phyloP scores from a whole-genome alignment of 1,284 basidiomycete genomes.

The Takashimella tepidaria region DNA sequence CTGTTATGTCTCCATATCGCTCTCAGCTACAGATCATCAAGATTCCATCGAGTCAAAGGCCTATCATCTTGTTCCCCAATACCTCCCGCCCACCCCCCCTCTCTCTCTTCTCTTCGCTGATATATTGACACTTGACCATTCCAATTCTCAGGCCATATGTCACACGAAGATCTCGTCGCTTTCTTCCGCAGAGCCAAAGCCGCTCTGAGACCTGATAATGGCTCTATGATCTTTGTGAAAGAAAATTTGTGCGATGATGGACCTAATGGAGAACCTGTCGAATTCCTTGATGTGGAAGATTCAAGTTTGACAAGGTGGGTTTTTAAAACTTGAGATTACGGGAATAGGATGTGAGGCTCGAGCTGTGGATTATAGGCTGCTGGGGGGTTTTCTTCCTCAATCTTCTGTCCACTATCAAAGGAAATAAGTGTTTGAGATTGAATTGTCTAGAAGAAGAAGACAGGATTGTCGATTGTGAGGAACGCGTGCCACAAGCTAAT shows the following conservation, averaged over 20 bases:
- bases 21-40: neutral
- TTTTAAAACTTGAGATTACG: too few relatives aligned
- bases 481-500: too few relatives aligned
- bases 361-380: too few relatives aligned
- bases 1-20: neutral
- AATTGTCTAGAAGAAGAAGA: too few relatives aligned
- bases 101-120: neutral
- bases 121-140: constrained; percentile 2
- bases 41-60: too few relatives aligned
- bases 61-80: neutral
- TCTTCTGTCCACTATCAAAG: neutral
- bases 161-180: constrained; percentile 65
- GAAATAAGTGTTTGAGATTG: too few relatives aligned
- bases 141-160: constrained; percentile 60
- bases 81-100: neutral
- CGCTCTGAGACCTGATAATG: constrained; percentile 13
- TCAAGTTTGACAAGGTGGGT: constrained; percentile 75
- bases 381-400: too few relatives aligned
- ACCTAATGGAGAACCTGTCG: constrained; percentile 47
- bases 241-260: constrained; percentile 77
- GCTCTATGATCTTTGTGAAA: constrained; percentile 66
- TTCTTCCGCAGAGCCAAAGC: constrained; percentile 65
- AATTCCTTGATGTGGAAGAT: constrained; percentile 77
- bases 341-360: too few relatives aligned
- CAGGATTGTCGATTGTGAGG: too few relatives aligned